Evolutionary conservation across 2,329 filamentous ascomycete species (phyloP).

Genomic region (Ascomycota sp.): DNA sequence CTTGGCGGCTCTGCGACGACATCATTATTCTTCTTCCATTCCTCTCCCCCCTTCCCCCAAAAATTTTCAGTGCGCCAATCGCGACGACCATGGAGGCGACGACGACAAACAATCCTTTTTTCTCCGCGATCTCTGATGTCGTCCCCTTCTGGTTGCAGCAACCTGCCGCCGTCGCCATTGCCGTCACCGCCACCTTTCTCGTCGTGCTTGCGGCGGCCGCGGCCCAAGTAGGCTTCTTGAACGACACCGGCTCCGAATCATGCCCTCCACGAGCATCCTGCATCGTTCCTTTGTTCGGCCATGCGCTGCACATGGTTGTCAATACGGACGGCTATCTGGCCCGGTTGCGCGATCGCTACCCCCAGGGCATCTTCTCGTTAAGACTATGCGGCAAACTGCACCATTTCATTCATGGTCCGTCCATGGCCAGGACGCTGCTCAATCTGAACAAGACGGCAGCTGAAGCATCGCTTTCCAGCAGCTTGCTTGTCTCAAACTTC

Average conservation of each 20-base stretch:
- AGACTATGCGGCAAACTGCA: constrained; percentile 13
- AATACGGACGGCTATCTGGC: constrained; percentile 10
- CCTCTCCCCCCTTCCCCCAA: too few species aligned
- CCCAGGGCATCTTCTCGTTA: constrained; percentile 16
- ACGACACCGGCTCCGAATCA: constrained; percentile 2
- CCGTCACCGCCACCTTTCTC: constrained; percentile 6
- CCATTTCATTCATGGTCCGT: constrained; percentile 13
- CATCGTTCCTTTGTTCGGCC: constrained; percentile 16
- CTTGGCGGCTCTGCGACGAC: too few species aligned
- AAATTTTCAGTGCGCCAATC: too few species aligned
- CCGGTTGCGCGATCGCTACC: constrained; percentile 11
- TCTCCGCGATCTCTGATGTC: background rate
- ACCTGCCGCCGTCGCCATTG: constrained; percentile 6
- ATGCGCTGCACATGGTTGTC: constrained; percentile 12
- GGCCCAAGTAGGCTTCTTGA: constrained; percentile 1
- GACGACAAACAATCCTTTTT: too few species aligned
- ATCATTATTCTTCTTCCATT: too few species aligned
- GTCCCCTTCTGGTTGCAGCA: constrained; percentile 4
- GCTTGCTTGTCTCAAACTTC: constrained; percentile 13
- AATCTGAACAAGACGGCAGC: constrained; percentile 9
- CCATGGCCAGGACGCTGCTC: constrained; percentile 9
- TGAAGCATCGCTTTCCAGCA: constrained; percentile 7
- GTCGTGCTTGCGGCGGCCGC: constrained; percentile 9
- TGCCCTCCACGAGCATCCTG: constrained; percentile 11
- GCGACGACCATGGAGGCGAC: too few species aligned